Evolutionary conservation across 306 rosid species (phyloP).

Genomic region (Prunus salicina): DNA sequence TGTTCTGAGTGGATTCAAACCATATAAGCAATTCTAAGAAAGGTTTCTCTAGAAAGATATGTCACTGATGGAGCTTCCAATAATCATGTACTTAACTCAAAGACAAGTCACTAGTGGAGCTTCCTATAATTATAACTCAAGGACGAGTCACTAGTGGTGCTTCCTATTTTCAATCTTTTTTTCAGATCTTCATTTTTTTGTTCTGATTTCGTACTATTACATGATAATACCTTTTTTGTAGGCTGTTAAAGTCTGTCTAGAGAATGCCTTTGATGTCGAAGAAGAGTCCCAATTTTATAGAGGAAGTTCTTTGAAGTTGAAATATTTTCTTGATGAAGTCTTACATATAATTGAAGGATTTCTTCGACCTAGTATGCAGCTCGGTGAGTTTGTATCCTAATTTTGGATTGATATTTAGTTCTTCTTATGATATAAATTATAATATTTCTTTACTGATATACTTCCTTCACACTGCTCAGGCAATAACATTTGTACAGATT

Average conservation of each 20-base stretch:
- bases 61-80: not conserved
- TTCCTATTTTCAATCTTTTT: not conserved
- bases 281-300: constrained; percentile 46
- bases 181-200: not conserved
- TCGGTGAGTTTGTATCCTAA: constrained; percentile 2
- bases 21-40: too few species aligned
- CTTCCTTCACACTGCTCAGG: constrained; percentile 39
- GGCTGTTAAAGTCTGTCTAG: constrained; percentile 65
- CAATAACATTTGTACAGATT: constrained; percentile 36
- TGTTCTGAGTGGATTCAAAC: too few species aligned
- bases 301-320: constrained; percentile 38
- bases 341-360: constrained; percentile 42
- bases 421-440: not conserved
- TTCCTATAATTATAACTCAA: too few species aligned
- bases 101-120: too few species aligned
- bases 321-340: constrained; percentile 49
- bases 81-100: too few species aligned
- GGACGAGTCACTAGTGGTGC: not conserved
- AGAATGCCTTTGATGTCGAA: constrained; percentile 34
- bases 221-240: constrained; percentile 21
- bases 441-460: not conserved
- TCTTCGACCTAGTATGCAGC: constrained; percentile 42
- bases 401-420: not conserved
- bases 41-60: too few species aligned
- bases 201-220: not conserved